Base-by-base conservation (phyloP, 2,329 filamentous ascomycete species). In the Venturia carpophila region DNA sequence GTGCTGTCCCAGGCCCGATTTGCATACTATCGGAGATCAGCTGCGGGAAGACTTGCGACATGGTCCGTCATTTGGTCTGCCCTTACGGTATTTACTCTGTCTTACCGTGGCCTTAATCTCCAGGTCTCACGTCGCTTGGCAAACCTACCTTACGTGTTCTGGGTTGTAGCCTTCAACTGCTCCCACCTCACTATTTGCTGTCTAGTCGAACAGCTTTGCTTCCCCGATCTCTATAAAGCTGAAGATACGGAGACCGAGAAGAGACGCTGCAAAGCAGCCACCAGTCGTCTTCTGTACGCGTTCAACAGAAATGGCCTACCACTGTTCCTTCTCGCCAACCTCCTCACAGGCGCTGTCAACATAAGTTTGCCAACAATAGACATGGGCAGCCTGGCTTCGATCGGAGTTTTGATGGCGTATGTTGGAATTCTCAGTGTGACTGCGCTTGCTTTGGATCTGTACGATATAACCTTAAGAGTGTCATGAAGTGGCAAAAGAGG, bases 141-240 rank as follows among this genome's bases (percentile, higher is more conserved):
- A 10, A 99, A 99, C 71, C 82, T 97, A 68, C 92, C 94, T 0
- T 99, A 99, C 74, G 84, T 97, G 55, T 80, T 96, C 56, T 97
- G 93, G 92, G 88, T 96, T 9, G 83, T 87, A n/a, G 88, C 91
- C 2, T 97, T 94, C 80, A 99, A 97, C 78, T 87, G 85, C 67
- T 81, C 83, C n/a, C 91, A 96, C 73, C 80, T 99, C 11, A 79
- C 90, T 9, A 81, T 88, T 1, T 96, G 93, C 75, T 92, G 87
- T 71, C 73, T 87, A 17, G 82, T 94, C 30, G 93, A 99, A 74
- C 87, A 84, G 3, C 34, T 90, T 2, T 87, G 92, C 75, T 96
- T 96, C 75, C 90, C 91, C 0, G 79, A 81, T 1, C 83, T 88
- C 6, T 85, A 91, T 75, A 85, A 82, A 67, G 76, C 75, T 66